A percentile compares a stretch with the other conserved stretches of the same genome.
Evolutionary conservation across 2,329 filamentous ascomycete genomes (phyloP).

Genomic region (Dactylella cylindrospora): DNA sequence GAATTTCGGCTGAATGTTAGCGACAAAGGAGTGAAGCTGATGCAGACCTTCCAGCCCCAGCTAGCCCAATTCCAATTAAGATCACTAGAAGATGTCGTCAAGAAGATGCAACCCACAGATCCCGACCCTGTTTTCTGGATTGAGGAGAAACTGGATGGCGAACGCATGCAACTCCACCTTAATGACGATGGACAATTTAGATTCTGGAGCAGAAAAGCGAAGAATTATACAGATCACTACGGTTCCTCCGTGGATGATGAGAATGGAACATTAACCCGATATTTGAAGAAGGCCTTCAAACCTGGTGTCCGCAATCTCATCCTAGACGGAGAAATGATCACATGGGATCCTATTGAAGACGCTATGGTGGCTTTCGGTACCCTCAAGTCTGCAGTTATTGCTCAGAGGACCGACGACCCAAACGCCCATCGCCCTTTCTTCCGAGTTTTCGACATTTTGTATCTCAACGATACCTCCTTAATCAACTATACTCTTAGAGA

Average conservation of each 20-base stretch:
- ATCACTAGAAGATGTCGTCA: slow-evolving; percentile 76
- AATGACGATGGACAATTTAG: slow-evolving; percentile 71
- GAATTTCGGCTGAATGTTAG: slow-evolving; percentile 67
- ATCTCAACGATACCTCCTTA: slow-evolving; percentile 77
- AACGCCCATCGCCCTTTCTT: slow-evolving; percentile 72
- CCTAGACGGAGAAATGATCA: slow-evolving; percentile 97
- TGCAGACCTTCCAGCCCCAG: slow-evolving; percentile 96
- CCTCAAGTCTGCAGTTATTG: slow-evolving; percentile 85
- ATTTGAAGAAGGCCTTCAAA: slow-evolving; percentile 75
- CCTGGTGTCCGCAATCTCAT: slow-evolving; percentile 80
- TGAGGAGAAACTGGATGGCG: slow-evolving; percentile 95
- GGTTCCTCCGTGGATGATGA: slow-evolving; percentile 74
- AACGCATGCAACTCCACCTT: slow-evolving; percentile 97
- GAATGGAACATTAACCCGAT: slow-evolving; percentile 74
- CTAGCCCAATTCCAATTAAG: slow-evolving; percentile 88
- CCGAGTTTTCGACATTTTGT: slow-evolving; percentile 86
- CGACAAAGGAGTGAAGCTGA: slow-evolving; percentile 74
- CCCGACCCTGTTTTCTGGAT: slow-evolving; percentile 87
- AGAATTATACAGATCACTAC: slow-evolving; percentile 94
- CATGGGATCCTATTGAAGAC: slow-evolving; percentile 86
- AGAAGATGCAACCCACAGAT: slow-evolving; percentile 63
- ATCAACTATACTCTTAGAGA: slow-evolving; percentile 82
- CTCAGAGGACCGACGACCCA: slow-evolving; percentile 66
- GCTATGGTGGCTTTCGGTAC: slow-evolving; percentile 87
- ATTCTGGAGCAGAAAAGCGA: slow-evolving; percentile 95